These are phyloP conservation scores for Myxozyma lipomycoides DNA, from an alignment of 805 yeast genomes.

Conservation along the genomic window DNA sequence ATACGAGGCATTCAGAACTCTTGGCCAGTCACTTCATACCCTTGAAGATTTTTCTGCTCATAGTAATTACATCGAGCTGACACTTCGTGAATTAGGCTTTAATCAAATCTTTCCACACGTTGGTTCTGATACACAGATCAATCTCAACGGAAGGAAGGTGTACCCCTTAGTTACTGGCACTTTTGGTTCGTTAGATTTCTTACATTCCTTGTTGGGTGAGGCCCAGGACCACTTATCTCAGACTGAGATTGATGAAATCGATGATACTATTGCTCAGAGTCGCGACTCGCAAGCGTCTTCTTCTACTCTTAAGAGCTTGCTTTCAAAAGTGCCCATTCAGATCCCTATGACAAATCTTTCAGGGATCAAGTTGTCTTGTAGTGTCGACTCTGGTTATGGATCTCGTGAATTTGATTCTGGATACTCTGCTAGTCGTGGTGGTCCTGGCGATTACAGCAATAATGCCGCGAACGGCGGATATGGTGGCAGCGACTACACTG, in stretches of 20 bases:
- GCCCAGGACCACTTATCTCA: slow-evolving; percentile 30
- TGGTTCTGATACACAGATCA: slow-evolving; percentile 26
- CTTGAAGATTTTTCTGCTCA: slow-evolving; percentile 32
- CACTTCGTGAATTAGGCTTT: slow-evolving; percentile 26
- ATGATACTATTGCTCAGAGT: slow-evolving; percentile 21
- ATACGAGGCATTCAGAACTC: slow-evolving; percentile 29
- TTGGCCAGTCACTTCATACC: slow-evolving; percentile 31
- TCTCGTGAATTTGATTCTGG: not conserved
- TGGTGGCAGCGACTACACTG: slow-evolving; percentile 3
- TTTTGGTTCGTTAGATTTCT: slow-evolving; percentile 31
- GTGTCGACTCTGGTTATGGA: not conserved
- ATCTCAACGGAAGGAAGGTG: slow-evolving; percentile 27
- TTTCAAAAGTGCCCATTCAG: slow-evolving; percentile 24
- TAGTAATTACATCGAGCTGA: slow-evolving; percentile 28
- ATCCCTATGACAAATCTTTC: slow-evolving; percentile 5
- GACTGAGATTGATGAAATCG: slow-evolving; percentile 28
- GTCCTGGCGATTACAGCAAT: not conserved
- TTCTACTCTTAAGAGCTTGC: slow-evolving; percentile 17
- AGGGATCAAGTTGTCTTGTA: not conserved
- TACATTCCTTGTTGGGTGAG: slow-evolving; percentile 30
- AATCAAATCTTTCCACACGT: slow-evolving; percentile 31
- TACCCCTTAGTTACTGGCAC: slow-evolving; percentile 32
- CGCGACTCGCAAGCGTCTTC: slow-evolving; percentile 4
- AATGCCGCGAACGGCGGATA: not conserved
- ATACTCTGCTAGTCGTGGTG: not conserved